phyloP scores from a whole-genome alignment of 2,329 filamentous ascomycete species.

The Hymenoscyphus repandus region DNA sequence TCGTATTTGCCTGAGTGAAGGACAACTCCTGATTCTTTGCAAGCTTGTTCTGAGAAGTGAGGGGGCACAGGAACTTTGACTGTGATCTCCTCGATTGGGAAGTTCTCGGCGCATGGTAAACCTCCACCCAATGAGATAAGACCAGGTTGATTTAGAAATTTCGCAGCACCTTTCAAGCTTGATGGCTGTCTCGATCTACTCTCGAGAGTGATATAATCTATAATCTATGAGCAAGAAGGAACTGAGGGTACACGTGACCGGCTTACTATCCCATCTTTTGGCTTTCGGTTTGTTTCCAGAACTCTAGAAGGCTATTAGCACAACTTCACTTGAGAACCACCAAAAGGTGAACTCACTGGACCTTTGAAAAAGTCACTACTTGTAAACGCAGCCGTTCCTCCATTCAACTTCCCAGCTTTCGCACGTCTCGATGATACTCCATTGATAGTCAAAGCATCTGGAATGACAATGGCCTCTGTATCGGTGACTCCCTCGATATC shows the following conservation, averaged over 20 bases:
- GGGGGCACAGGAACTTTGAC: constrained; percentile 68
- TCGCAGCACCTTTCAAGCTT: constrained; percentile 78
- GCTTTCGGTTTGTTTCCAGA: constrained; percentile 68
- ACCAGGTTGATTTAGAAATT: constrained; percentile 70
- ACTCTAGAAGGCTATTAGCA: constrained; percentile 34
- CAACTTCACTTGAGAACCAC: constrained; percentile 2
- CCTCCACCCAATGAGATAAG: constrained; percentile 91
- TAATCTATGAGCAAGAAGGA: constrained; percentile 4
- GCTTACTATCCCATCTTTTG: constrained; percentile 79
- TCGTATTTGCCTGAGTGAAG: constrained; percentile 80
- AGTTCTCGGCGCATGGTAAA: constrained; percentile 82
- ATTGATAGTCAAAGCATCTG: constrained; percentile 52
- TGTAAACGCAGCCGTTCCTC: constrained; percentile 69
- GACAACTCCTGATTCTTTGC: constrained; percentile 51
- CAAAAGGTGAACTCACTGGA: constrained; percentile 42
- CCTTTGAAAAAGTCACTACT: constrained; percentile 82
- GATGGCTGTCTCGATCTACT: constrained; percentile 55
- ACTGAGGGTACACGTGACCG: constrained; percentile 10
- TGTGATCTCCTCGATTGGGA: constrained; percentile 77
- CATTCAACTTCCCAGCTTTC: constrained; percentile 67
- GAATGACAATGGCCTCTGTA: constrained; percentile 31
- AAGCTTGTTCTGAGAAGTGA: constrained; percentile 66
- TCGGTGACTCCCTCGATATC: constrained; percentile 38
- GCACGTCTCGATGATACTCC: constrained; percentile 63
- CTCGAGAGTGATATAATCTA: constrained; percentile 56